Evolutionary conservation across 768 basidiomycete genomes (phyloP).

Genomic region (Phlebiopsis gigantea): DNA sequence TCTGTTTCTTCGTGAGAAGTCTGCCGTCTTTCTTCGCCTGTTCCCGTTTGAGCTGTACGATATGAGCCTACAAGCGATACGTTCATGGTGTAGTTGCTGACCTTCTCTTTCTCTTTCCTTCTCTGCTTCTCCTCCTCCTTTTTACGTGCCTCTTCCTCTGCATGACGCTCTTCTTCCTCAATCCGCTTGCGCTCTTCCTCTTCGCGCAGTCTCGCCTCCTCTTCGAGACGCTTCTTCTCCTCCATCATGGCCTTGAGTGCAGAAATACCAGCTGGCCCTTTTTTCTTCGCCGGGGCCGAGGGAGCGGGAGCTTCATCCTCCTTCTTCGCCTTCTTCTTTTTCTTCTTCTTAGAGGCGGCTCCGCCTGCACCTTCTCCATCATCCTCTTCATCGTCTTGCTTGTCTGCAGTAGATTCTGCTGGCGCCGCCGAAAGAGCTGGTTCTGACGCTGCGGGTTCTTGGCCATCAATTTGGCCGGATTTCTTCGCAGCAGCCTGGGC

Average conservation of each 20-base stretch:
- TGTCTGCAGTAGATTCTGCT: constrained; percentile 19
- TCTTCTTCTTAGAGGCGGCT: constrained; percentile 62
- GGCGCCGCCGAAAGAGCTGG: constrained; percentile 13
- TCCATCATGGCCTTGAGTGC: constrained; percentile 91
- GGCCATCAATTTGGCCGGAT: constrained; percentile 21
- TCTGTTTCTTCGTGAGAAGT: constrained; percentile 95
- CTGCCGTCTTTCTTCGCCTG: constrained; percentile 91
- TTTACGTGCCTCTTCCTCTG: constrained; percentile 69
- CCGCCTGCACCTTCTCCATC: constrained; percentile 64
- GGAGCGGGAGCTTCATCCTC: constrained; percentile 51
- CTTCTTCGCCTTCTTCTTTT: constrained; percentile 83
- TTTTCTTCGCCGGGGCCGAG: constrained; percentile 57
- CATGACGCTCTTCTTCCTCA: constrained; percentile 82
- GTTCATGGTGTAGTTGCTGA: constrained; percentile 22
- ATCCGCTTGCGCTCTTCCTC: constrained; percentile 79
- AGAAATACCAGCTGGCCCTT: constrained; percentile 58
- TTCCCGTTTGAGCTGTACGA: constrained; percentile 74
- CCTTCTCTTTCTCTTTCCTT: constrained; percentile 88
- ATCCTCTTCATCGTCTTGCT: constrained; percentile 41
- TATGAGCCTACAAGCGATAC: constrained; percentile 6
- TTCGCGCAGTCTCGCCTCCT: constrained; percentile 64
- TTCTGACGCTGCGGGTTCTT: neutral
- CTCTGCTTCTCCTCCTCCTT: constrained; percentile 82
- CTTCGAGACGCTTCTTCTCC: constrained; percentile 83
- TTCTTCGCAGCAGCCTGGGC: constrained; percentile 89